Evolutionary conservation across 768 basidiomycete genomes (phyloP).

Genomic region (Dendrothele bispora): DNA sequence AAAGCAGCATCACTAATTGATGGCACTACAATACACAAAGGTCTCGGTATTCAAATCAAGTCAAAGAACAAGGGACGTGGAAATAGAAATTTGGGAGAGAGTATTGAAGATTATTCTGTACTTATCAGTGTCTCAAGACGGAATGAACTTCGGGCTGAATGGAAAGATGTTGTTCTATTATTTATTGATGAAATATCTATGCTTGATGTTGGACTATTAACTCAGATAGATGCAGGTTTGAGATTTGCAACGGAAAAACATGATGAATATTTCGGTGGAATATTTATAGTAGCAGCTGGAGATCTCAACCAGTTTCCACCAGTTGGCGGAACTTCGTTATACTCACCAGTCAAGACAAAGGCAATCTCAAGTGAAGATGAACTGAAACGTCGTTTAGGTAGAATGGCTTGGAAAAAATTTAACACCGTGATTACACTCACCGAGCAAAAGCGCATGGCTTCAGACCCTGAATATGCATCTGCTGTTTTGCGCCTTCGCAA

Average conservation of each 20-base stretch:
- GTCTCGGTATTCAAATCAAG: slow-evolving; percentile 18
- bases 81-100: slow-evolving; percentile 12
- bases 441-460: background rate
- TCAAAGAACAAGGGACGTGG: slow-evolving; percentile 15
- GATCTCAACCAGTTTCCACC: background rate
- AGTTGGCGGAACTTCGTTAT: background rate
- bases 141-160: slow-evolving; percentile 18
- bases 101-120: slow-evolving; percentile 10
- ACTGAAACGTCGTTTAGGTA: background rate
- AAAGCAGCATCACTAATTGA: slow-evolving; percentile 27
- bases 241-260: background rate
- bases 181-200: slow-evolving; percentile 31
- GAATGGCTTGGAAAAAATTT: background rate
- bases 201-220: slow-evolving; percentile 19
- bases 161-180: slow-evolving; percentile 21
- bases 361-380: background rate
- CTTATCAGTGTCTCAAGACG: slow-evolving; percentile 15
- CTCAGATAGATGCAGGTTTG: slow-evolving; percentile 20
- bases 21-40: slow-evolving; percentile 28
- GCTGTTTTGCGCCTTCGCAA: background rate
- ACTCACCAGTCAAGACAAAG: background rate
- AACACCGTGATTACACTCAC: background rate
- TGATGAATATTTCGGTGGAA: background rate
- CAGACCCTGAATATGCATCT: background rate
- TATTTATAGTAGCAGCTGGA: background rate